Base-by-base conservation (phyloP, 1,284 basidiomycete genomes). In the Mycosarcoma mackinlayi region DNA sequence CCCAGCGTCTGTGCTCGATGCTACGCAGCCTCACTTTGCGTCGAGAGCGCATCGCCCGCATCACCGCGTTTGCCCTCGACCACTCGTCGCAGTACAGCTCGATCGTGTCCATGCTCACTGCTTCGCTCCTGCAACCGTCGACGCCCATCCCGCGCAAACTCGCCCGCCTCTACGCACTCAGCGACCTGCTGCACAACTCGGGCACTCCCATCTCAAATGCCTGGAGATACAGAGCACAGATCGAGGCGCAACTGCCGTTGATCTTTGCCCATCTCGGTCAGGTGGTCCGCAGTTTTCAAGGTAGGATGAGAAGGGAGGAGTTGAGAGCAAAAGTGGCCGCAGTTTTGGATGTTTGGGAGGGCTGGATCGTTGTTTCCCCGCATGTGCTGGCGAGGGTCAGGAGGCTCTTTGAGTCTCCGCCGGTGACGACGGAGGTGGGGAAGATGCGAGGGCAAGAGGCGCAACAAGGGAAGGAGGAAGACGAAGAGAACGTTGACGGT, bases 111-210 rank as follows among this genome's bases (percentile, higher is more conserved):
- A 42, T 76, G 13, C 54, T 82, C 24, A 44, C 40, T 31, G 10
- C 46, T 3, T 79, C 78, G 19, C 49, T 82, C 19, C 54, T 76
- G 1, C 89, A 95, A 13, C 91, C 93, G 59, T 86, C 88, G 16
- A 98, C 96, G 0, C 90, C 96, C 0, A 91, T 98, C 11, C 94
- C 96, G 33, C 89, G 94, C 69, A 99, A 99, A 83, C 88, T 98
- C 45, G 93, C 96, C 6, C 89, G 96, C 8, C 88, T 99, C 24
- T 90, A 97, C 84, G 88, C 97, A 42, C 92, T 98, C 52, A 97
- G 94, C 77, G 96, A 99, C 80, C 96, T 99, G 66, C 87, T 99
- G 25, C 94, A 98, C 85, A 99, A 98, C 82, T 93, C 92, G 3
- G 94, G 93, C 34, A 90, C 90, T 5, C 86, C 92, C 4, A 87